phyloP scores from a whole-genome alignment of 768 basidiomycete genomes.

The Lyophyllum atratum region DNA sequence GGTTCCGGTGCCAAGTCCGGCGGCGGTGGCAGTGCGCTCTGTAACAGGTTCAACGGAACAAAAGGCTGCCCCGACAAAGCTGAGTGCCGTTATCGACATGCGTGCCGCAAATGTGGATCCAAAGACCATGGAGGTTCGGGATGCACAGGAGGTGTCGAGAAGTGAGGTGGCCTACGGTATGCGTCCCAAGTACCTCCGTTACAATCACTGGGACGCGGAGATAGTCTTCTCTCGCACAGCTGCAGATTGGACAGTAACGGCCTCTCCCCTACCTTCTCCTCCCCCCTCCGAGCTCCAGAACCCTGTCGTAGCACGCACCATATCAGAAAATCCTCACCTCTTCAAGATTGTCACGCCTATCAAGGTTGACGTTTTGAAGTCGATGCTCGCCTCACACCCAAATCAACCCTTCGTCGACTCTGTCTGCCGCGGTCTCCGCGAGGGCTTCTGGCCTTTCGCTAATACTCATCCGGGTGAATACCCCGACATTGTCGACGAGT shows the following conservation, averaged over 20 bases:
- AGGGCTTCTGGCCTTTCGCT: constrained; percentile 48
- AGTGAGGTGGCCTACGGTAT: background rate
- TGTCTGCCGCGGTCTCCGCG: constrained; percentile 24
- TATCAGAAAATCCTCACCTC: constrained; percentile 20
- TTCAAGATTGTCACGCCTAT: constrained; percentile 38
- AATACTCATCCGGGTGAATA: constrained; percentile 19
- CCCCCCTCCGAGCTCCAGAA: constrained; percentile 19
- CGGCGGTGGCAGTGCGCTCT: too few relatives aligned
- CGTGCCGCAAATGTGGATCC: background rate
- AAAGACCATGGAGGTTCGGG: background rate
- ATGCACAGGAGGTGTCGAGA: background rate
- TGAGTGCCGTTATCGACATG: background rate
- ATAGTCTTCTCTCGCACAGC: background rate
- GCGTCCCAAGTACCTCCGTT: constrained; percentile 1
- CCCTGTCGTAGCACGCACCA: constrained; percentile 16
- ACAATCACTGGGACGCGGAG: background rate
- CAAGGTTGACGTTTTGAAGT: constrained; percentile 13
- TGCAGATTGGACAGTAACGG: constrained; percentile 21
- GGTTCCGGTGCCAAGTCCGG: background rate
- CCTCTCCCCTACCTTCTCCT: constrained; percentile 14
- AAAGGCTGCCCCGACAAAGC: background rate
- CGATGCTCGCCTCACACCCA: constrained; percentile 33
- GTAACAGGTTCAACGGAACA: background rate
- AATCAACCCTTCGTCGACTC: constrained; percentile 40
- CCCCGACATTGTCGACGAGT: constrained; percentile 22